Conservation (phyloP, 108 stramenopile species). For the Skeletonema costatum region DNA sequence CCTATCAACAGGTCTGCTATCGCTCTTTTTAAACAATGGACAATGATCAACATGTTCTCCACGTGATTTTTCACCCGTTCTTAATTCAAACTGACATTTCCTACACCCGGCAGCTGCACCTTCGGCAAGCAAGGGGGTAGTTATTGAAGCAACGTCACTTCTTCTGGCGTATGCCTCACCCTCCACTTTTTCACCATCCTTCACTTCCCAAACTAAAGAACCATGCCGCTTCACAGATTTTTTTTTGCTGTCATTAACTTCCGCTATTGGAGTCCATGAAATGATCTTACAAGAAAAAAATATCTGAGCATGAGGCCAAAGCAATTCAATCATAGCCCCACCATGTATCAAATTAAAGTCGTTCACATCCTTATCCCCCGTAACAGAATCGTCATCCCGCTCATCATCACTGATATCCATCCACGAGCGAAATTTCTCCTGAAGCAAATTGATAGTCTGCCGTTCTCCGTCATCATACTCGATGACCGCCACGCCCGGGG, state of each 20-base stretch:
- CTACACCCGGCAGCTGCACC: not conserved
- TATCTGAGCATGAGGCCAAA: slow-evolving; percentile 24
- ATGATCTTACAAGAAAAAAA: slow-evolving; percentile 32
- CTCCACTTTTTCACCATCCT: not conserved
- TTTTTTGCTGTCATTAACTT: not conserved
- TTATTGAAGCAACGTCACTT: not conserved
- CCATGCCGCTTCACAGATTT: not conserved
- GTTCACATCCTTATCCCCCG: slow-evolving; percentile 11
- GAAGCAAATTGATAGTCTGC: slow-evolving; percentile 30
- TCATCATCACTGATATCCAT: slow-evolving; percentile 8
- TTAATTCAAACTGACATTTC: not conserved
- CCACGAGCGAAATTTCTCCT: slow-evolving; percentile 34
- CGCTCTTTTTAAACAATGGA: not conserved
- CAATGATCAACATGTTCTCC: not conserved
- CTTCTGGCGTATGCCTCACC: not conserved
- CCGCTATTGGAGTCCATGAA: slow-evolving; percentile 31
- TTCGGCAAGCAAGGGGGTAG: not conserved
- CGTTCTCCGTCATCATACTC: slow-evolving; percentile 43
- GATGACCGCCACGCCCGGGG: slow-evolving; percentile 36
- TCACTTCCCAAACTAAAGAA: not conserved
- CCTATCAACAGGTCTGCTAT: not conserved
- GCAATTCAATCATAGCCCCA: slow-evolving; percentile 28
- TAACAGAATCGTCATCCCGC: not conserved
- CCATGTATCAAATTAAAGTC: slow-evolving; percentile 18
- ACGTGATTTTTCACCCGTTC: not conserved